phyloP scores from a whole-genome alignment of 2,329 filamentous ascomycete species.

The Blumeriella jaapii region DNA sequence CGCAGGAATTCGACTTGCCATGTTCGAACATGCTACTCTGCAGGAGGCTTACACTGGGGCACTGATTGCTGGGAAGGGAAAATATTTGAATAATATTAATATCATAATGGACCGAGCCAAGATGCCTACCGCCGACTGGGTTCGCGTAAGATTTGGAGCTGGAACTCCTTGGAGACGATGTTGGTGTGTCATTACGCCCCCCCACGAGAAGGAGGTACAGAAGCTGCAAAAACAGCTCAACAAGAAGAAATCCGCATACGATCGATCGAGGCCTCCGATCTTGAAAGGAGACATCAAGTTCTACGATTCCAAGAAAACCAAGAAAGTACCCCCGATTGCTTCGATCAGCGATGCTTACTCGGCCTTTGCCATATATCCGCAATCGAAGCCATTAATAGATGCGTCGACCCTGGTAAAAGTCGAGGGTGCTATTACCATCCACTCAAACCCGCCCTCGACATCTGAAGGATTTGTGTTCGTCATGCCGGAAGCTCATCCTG shows the following conservation, averaged over 20 bases:
- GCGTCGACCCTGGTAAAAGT: constrained; percentile 90
- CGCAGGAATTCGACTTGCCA: constrained; percentile 80
- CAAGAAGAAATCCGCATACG: constrained; percentile 75
- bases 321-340: constrained; percentile 82
- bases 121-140: constrained; percentile 81
- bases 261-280: constrained; percentile 52
- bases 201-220: constrained; percentile 83
- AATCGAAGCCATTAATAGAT: constrained; percentile 86
- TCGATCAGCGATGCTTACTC: constrained; percentile 85
- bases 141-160: constrained; percentile 85
- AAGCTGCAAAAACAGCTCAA: constrained; percentile 73
- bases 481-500: constrained; percentile 91
- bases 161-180: constrained; percentile 93
- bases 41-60: constrained; percentile 97
- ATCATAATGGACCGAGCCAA: constrained; percentile 73
- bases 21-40: constrained; percentile 86
- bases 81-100: constrained; percentile 78
- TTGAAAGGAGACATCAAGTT: constrained; percentile 90
- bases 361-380: constrained; percentile 90
- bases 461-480: constrained; percentile 95
- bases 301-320: constrained; percentile 81
- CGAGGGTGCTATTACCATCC: constrained; percentile 81
- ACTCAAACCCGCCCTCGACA: constrained; percentile 63
- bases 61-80: constrained; percentile 89
- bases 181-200: constrained; percentile 90